Evolutionary conservation across 306 rosid genomes (phyloP).

Genomic region (Purshia tridentata): DNA sequence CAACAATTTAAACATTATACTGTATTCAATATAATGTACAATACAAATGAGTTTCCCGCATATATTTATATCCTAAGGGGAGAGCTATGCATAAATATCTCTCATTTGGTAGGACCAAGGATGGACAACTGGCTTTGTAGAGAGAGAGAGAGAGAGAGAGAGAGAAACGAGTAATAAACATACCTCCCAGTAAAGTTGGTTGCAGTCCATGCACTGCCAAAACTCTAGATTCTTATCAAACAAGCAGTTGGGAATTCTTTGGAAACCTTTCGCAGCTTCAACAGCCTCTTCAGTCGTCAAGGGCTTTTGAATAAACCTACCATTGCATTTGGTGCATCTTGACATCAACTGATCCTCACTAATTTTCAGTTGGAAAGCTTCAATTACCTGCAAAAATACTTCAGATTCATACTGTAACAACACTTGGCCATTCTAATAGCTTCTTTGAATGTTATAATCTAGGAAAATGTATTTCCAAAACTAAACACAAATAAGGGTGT

Average conservation of each 20-base stretch:
- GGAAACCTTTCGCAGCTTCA: constrained; percentile 89
- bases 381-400: constrained; percentile 62
- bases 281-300: constrained; percentile 79
- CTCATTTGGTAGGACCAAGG: neutral
- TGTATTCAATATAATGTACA: neutral
- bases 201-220: constrained; percentile 94
- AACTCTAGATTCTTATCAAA: constrained; percentile 82
- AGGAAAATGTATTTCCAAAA: neutral
- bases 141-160: constrained; percentile 1
- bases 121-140: neutral
- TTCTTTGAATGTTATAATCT: neutral
- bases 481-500: neutral
- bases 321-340: constrained; percentile 95
- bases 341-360: constrained; percentile 81
- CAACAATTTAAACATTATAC: constrained; percentile 2
- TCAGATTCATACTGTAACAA: constrained; percentile 16
- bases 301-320: constrained; percentile 85
- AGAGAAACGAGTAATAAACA: constrained; percentile 5
- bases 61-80: neutral
- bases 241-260: constrained; percentile 78
- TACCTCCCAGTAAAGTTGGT: constrained; percentile 98
- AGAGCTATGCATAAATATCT: constrained; percentile 2
- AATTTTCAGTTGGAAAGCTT: constrained; percentile 68
- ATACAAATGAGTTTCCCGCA: constrained; percentile 5
- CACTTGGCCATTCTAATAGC: neutral